Base-by-base conservation (phyloP, 148 eudicot genomes). In the Polygonum maritimum region DNA sequence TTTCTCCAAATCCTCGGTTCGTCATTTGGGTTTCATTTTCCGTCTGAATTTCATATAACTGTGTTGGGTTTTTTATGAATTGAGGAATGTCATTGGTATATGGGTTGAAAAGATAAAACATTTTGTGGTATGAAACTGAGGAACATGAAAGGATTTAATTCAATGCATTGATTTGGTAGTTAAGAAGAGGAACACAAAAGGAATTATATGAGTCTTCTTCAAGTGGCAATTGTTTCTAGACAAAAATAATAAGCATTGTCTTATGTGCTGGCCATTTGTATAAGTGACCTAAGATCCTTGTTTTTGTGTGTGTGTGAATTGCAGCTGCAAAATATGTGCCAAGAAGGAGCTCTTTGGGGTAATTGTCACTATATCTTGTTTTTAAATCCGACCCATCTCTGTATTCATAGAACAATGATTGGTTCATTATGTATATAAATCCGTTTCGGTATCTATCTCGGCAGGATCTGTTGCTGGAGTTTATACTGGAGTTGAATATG, bases 311-410 rank as follows among this genome's bases (percentile, higher is more conserved):
- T 65, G 7, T 35, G 41, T 67, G 7, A 73, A 35, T 55, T 91
- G 80, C 92, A 93, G 98, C 69, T 93, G 79, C 91, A 88, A 80
- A 88, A 85, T 81, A 89, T 93, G 94, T 93, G 98, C 83, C 88
- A 91, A 86, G 96, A 93, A 86, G 96, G 98, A 33, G 94, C 88
- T 76, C 89, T 85, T 71, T 93, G 98, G 98, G 98, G 98, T 94
- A 77, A 14, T 67, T 67, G 18, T 35, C 19, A 36, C 10, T 67
- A 36, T 33, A 33, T 63, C 38, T 63, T 33, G 1, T 40, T 40
- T 12, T 63, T 1, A 63, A 63, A 63, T 35, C 7, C 11, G 18
- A 40, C 12, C 15, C 31, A 4, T 15, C 0, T 74, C 39, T 49
- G 5, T n/a, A 7, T 72, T 16, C 10, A 31, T 47, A 9, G 11